Conservation (phyloP, 306 rosid species). For the Vigna trinervia region DNA sequence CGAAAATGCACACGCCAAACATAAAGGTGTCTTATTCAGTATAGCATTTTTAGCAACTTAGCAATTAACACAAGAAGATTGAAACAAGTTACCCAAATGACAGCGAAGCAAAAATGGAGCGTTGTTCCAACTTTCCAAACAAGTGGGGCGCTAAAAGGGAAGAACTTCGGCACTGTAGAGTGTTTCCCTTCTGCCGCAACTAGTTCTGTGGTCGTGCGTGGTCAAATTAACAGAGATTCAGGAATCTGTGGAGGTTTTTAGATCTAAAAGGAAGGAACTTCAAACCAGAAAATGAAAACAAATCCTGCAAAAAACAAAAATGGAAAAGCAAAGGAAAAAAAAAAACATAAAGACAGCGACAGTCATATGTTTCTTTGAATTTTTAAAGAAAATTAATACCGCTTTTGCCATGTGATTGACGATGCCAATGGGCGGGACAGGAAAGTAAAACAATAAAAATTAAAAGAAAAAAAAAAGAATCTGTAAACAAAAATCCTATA, state of each 20-base stretch:
- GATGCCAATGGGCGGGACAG: not conserved
- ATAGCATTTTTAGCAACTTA: slow-evolving; percentile 38
- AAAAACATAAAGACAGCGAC: not conserved
- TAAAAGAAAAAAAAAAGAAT: not conserved
- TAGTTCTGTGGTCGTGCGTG: not conserved
- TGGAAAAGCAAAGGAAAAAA: not conserved
- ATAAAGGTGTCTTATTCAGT: slow-evolving; percentile 34
- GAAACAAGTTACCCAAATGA: slow-evolving; percentile 43
- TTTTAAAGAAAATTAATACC: not conserved
- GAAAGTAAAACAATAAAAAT: not conserved
- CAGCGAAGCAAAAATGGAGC: slow-evolving; percentile 36
- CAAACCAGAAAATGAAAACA: slow-evolving; percentile 13
- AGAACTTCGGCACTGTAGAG: not conserved
- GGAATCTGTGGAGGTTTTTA: slow-evolving; percentile 30
- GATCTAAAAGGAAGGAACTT: slow-evolving; percentile 46
- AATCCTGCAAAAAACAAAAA: not conserved
- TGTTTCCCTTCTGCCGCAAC: slow-evolving; percentile 8
- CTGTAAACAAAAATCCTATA: not conserved
- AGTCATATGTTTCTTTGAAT: slow-evolving; percentile 17
- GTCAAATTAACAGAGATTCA: slow-evolving; percentile 31
- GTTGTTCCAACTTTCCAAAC: slow-evolving; percentile 34
- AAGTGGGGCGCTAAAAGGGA: slow-evolving; percentile 7
- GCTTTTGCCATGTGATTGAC: slow-evolving; percentile 16
- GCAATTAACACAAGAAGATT: not conserved
- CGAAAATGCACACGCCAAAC: slow-evolving; percentile 33